phyloP scores from a whole-genome alignment of 1,139 yeast species.

The Keqinozyma sinolaborantium region DNA sequence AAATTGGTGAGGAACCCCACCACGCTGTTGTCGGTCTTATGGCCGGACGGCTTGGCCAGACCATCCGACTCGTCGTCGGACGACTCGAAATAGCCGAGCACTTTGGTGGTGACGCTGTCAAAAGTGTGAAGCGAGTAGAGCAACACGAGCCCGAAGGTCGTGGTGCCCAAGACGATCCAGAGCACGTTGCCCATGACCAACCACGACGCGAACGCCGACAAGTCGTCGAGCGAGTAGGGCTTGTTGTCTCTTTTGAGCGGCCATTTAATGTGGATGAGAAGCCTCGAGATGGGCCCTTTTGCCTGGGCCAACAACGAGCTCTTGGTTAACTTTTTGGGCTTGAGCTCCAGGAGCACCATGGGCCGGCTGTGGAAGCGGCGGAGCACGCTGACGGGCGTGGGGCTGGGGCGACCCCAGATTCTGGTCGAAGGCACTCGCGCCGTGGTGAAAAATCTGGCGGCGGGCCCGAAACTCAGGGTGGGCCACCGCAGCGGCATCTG shows the following conservation, averaged over 20 bases:
- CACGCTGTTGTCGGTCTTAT: slow-evolving; percentile 20
- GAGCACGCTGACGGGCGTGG: not conserved
- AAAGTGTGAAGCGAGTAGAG: slow-evolving; percentile 46
- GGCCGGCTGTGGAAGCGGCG: slow-evolving; percentile 2
- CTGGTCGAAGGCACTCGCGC: too few species aligned
- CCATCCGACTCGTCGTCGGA: slow-evolving; percentile 12
- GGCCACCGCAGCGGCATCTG: too few species aligned
- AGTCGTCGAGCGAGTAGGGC: slow-evolving; percentile 50
- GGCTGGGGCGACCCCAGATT: too few species aligned
- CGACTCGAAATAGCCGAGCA: slow-evolving; percentile 9
- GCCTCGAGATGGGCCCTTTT: slow-evolving; percentile 36
- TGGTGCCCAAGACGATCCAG: slow-evolving; percentile 64
- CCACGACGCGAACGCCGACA: slow-evolving; percentile 57
- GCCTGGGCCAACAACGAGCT: slow-evolving; percentile 43
- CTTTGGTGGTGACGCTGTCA: slow-evolving; percentile 26
- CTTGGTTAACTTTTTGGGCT: slow-evolving; percentile 22
- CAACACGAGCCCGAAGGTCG: slow-evolving; percentile 56
- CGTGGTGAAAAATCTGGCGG: too few species aligned
- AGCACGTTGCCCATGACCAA: slow-evolving; percentile 50
- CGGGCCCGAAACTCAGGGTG: too few species aligned
- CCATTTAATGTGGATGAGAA: slow-evolving; percentile 56
- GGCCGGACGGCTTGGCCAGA: slow-evolving; percentile 3
- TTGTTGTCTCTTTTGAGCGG: slow-evolving; percentile 48
- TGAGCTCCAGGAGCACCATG: slow-evolving; percentile 1
- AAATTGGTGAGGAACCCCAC: slow-evolving; percentile 33